phyloP scores from a whole-genome alignment of 129 eudicot genomes.

The Flaveria trinervia region DNA sequence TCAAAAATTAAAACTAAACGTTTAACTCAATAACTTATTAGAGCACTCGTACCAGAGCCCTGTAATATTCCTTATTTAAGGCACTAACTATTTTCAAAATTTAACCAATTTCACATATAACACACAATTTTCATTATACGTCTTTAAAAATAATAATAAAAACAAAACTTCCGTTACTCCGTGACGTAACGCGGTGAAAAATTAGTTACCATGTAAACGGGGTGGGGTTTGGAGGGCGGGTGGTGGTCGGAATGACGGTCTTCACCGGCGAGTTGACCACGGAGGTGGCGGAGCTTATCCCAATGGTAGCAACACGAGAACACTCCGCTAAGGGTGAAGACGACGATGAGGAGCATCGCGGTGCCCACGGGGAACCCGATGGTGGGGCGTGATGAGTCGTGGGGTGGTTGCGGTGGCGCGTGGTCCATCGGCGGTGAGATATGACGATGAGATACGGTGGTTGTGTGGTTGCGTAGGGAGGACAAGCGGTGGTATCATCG shows the following conservation, averaged over 20 bases:
- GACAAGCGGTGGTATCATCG: not conserved
- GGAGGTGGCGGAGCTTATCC: slow-evolving; percentile 71
- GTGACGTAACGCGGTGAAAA: no score
- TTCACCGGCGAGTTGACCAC: slow-evolving; percentile 43
- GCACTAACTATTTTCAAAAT: no score
- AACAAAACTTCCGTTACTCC: no score
- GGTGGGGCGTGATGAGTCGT: slow-evolving; percentile 61
- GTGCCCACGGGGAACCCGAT: slow-evolving; percentile 86
- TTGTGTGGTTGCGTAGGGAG: slow-evolving; percentile 20
- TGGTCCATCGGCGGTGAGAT: slow-evolving; percentile 21
- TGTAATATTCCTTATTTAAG: no score
- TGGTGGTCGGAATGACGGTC: slow-evolving; percentile 43
- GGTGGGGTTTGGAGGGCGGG: slow-evolving; percentile 52
- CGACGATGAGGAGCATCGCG: slow-evolving; percentile 65
- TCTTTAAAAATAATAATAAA: no score
- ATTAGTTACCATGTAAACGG: slow-evolving; percentile 41
- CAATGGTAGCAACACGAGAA: slow-evolving; percentile 94
- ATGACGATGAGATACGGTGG: not conserved
- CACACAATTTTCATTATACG: no score
- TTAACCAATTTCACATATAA: no score
- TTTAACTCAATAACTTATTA: no score
- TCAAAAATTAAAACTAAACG: no score
- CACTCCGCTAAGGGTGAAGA: slow-evolving; percentile 78
- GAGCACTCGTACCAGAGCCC: no score
- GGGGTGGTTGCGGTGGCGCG: slow-evolving; percentile 49